Base-by-base conservation (phyloP, 176 grass and related monocot genomes). In the Oryza longistaminata region DNA sequence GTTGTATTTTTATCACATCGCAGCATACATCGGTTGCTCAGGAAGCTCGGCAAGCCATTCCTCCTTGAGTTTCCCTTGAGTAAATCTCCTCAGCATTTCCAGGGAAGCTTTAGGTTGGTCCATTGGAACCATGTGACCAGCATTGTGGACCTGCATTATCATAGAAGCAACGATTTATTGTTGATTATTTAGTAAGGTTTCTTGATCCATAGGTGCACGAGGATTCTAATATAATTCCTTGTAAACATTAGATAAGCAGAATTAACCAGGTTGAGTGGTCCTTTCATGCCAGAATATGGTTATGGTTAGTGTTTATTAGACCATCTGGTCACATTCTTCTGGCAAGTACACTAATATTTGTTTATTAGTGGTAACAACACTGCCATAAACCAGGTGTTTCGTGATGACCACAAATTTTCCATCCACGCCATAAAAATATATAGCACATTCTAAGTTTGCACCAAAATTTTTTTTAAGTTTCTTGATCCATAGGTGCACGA, bases 101-200 rank as follows among this genome's bases (percentile, higher is more conserved):
- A 95, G 81, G 74, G 96, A 53, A 68, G 93, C 88, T 71, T 94
- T 95, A 0, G 93, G 96, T 13, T 98, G 96, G 84, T 98, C 96
- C 96, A 98, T 98, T 21, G 93, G 96, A 50, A 98, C 96, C 96
- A 98, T 94, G 83, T 98, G 93, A 25, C 91, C 96, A 5, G 96
- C 93, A 90, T 98, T 91, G 68, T 94, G 90, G 64, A 98, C 86
- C 93, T 98, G 84, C 68, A 66, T 83, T 81, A 39, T 62, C 55
- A 64, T 39, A 52, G n/a, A 74, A 71, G 1, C 75, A 72, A 78
- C 48, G 19, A 26, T 64, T 46, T 34, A 40, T 22, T 16, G 52
- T 21, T 6, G 22, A 27, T 73, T 0, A 15, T 75, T 64, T 62
- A 81, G 58, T 26, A 44, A 27, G n/a, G 17, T 0, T 34, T 53